A percentile compares a stretch with the other conserved stretches of the same genome.
These are phyloP conservation scores for Graphium sp. DNA, from an alignment of 2,329 filamentous ascomycete species.

Conservation along the genomic window DNA sequence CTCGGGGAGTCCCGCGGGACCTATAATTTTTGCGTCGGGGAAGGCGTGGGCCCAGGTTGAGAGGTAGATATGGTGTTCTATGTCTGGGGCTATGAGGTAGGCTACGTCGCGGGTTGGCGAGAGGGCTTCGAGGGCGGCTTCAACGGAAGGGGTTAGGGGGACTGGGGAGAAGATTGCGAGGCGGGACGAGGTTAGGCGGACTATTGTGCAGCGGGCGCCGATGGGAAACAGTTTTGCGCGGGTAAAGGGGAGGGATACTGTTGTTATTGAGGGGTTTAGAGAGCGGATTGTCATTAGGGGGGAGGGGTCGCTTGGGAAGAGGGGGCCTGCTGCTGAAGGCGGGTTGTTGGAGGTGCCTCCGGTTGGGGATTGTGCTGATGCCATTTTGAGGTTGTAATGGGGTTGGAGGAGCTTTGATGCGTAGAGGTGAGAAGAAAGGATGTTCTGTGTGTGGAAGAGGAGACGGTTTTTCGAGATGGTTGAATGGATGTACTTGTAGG, in stretches of 20 bases:
- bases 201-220: conserved; percentile 75
- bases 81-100: conserved; percentile 77
- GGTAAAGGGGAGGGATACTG: conserved; percentile 67
- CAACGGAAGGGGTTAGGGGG: conserved; percentile 61
- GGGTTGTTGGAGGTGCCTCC: not conserved
- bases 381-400: not conserved
- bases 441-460: not conserved
- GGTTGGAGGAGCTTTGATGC: not conserved
- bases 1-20: conserved; percentile 65
- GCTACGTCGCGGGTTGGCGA: conserved; percentile 43
- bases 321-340: too few species aligned
- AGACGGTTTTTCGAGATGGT: too few species aligned
- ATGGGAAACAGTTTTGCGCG: conserved; percentile 68
- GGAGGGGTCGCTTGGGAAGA: conserved; percentile 54
- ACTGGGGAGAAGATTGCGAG: conserved; percentile 89
- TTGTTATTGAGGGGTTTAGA: conserved; percentile 62
- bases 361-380: not conserved
- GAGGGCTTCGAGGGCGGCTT: conserved; percentile 42
- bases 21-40: conserved; percentile 65
- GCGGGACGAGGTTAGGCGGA: conserved; percentile 59
- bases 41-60: conserved; percentile 69
- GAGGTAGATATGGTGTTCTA: conserved; percentile 91
- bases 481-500: too few species aligned
- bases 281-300: conserved; percentile 84
- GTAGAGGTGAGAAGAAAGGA: conserved; percentile 1